phyloP scores from a whole-genome alignment of 2,329 filamentous ascomycete genomes.

The Exophiala alcalophila region DNA sequence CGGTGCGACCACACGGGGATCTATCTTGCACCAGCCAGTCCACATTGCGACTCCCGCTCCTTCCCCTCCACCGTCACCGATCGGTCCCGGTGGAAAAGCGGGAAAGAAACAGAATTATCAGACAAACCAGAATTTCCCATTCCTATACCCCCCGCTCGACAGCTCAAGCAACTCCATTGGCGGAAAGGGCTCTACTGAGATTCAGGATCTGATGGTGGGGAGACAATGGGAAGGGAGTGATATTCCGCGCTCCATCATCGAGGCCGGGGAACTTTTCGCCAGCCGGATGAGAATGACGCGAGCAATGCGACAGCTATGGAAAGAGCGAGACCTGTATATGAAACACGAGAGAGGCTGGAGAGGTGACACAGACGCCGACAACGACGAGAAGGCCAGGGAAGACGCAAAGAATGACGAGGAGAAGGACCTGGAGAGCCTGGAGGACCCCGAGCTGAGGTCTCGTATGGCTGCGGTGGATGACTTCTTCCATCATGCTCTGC shows the following conservation, averaged over 20 bases:
- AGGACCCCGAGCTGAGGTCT: conserved; percentile 57
- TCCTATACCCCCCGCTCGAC: conserved; percentile 92
- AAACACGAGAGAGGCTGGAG: conserved; percentile 91
- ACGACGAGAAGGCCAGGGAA: conserved; percentile 28
- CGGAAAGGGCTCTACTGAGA: conserved; percentile 77
- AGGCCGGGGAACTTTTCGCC: conserved; percentile 90
- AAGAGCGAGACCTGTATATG: conserved; percentile 85
- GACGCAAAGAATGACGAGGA: conserved; percentile 37
- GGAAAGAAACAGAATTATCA: conserved; percentile 99
- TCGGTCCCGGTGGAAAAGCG: conserved; percentile 77
- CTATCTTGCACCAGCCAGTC: conserved; percentile 91
- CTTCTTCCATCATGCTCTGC: conserved; percentile 76
- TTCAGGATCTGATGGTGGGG: conserved; percentile 76
- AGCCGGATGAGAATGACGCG: conserved; percentile 86
- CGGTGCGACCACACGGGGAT: conserved; percentile 47
- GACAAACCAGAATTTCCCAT: conserved; percentile 97
- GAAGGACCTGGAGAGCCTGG: conserved; percentile 39
- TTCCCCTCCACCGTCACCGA: conserved; percentile 89
- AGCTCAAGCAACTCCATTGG: conserved; percentile 84
- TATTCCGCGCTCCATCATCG: conserved; percentile 88
- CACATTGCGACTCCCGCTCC: conserved; percentile 98
- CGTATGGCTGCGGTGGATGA: conserved; percentile 71
- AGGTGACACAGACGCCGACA: conserved; percentile 40
- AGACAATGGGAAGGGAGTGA: conserved; percentile 91
- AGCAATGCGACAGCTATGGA: conserved; percentile 89